Percentiles rank a stretch among this genome's conserved stretches.
phyloP scores from a whole-genome alignment of 108 stramenopile genomes.

The Nitzschia sp. region DNA sequence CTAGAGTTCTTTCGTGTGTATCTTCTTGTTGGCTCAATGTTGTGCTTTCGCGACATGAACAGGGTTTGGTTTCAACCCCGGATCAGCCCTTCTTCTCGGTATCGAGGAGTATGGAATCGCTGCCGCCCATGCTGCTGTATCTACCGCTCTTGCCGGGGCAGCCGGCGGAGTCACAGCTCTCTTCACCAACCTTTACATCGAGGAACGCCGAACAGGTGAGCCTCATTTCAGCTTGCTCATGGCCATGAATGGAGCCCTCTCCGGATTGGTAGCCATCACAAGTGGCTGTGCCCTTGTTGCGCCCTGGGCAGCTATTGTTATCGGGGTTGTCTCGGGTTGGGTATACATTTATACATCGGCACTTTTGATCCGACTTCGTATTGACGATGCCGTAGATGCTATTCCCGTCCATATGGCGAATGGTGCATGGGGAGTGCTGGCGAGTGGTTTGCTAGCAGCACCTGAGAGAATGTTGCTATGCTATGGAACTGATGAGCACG shows the following conservation, averaged over 20 bases:
- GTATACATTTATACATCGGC: constrained; percentile 62
- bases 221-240: constrained; percentile 42
- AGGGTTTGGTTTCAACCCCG: constrained; percentile 94
- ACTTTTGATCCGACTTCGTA: constrained; percentile 58
- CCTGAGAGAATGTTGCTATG: constrained; percentile 35
- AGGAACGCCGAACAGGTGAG: constrained; percentile 51
- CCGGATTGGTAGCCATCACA: constrained; percentile 85
- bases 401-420: constrained; percentile 85
- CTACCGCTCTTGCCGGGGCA: constrained; percentile 65
- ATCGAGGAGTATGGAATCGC: constrained; percentile 41
- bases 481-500: constrained; percentile 50
- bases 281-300: constrained; percentile 76
- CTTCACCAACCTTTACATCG: constrained; percentile 43
- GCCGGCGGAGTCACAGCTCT: constrained; percentile 51
- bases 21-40: background rate
- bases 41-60: constrained; percentile 26
- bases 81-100: constrained; percentile 69
- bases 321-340: constrained; percentile 76
- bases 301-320: constrained; percentile 81
- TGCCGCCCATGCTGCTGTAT: constrained; percentile 74
- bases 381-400: constrained; percentile 95
- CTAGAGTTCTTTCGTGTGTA: background rate
- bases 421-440: constrained; percentile 84
- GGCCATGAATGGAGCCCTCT: constrained; percentile 63
- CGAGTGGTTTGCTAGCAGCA: constrained; percentile 73